Conservation (phyloP, 2,329 filamentous ascomycete species). For the Penicillium sp. region DNA sequence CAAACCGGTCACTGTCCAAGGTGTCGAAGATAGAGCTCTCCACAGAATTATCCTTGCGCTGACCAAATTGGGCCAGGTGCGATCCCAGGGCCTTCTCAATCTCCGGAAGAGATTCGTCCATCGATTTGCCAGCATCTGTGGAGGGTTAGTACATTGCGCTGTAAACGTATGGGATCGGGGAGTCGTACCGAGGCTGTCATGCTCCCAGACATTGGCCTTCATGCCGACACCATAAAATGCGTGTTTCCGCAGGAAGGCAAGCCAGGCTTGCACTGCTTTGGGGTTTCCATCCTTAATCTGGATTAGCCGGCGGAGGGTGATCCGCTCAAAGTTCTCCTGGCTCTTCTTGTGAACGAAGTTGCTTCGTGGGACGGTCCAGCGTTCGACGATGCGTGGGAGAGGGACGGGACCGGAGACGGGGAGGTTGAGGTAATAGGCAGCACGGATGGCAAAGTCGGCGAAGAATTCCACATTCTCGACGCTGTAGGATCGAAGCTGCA, state of each 20-base stretch:
- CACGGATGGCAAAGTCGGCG: conserved; percentile 88
- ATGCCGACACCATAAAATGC: conserved; percentile 96
- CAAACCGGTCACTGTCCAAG: conserved; percentile 39
- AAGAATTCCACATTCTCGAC: conserved; percentile 92
- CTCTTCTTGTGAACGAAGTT: conserved; percentile 97
- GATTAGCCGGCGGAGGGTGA: conserved; percentile 81
- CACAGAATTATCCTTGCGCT: conserved; percentile 32
- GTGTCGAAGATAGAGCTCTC: conserved; percentile 33
- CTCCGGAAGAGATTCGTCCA: conserved; percentile 40
- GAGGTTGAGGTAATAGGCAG: conserved; percentile 89
- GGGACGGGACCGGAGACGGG: conserved; percentile 83
- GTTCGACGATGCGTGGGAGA: conserved; percentile 80
- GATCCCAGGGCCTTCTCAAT: conserved; percentile 42
- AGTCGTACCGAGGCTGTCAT: conserved; percentile 66
- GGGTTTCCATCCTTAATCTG: conserved; percentile 91
- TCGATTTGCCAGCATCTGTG: conserved; percentile 41
- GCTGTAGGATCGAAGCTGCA: conserved; percentile 90
- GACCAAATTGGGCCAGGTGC: conserved; percentile 44
- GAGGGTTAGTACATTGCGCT: conserved; percentile 9
- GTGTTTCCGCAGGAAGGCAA: conserved; percentile 88
- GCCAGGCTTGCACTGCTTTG: conserved; percentile 85
- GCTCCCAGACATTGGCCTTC: conserved; percentile 98
- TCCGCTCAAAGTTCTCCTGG: conserved; percentile 95
- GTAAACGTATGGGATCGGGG: not conserved
- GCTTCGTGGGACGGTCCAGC: conserved; percentile 88